Conservation (phyloP, 257 asterid species). For the Fraxinus excelsior region DNA sequence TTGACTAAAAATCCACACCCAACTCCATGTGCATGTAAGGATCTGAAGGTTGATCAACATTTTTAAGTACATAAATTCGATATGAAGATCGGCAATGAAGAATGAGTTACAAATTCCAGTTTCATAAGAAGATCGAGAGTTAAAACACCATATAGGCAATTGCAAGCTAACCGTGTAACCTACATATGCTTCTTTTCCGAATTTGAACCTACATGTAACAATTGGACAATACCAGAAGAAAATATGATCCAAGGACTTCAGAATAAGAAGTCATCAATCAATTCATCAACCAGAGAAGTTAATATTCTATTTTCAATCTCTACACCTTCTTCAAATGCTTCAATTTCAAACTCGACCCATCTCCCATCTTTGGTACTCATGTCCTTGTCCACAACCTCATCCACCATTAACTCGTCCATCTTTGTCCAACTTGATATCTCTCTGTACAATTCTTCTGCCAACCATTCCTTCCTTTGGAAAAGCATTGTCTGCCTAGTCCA, state of each 20-base stretch:
- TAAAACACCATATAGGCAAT: neutral
- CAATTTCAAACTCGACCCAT: conserved; percentile 79
- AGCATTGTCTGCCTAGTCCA: conserved; percentile 61
- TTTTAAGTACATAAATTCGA: neutral
- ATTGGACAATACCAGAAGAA: neutral
- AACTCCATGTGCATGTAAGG: neutral
- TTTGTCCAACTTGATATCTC: conserved; percentile 70
- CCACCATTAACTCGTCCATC: conserved; percentile 80
- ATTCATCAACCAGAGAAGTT: conserved; percentile 68
- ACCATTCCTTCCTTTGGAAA: conserved; percentile 45
- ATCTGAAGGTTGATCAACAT: neutral
- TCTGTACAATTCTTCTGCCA: conserved; percentile 77
- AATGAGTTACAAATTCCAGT: neutral
- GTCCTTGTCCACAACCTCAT: conserved; percentile 86
- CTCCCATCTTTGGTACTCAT: conserved; percentile 82
- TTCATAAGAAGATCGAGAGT: neutral
- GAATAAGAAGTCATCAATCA: conserved; percentile 58
- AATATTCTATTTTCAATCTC: conserved; percentile 75
- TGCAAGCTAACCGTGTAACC: neutral
- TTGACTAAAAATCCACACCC: neutral
- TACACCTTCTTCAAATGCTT: conserved; percentile 78
- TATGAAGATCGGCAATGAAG: neutral
- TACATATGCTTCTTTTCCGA: neutral
- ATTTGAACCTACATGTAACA: neutral
- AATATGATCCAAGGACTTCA: conserved; percentile 17